These are phyloP conservation scores for Saccharomycopsis babjevae DNA, from an alignment of 805 yeast genomes.

Conservation along the genomic window DNA sequence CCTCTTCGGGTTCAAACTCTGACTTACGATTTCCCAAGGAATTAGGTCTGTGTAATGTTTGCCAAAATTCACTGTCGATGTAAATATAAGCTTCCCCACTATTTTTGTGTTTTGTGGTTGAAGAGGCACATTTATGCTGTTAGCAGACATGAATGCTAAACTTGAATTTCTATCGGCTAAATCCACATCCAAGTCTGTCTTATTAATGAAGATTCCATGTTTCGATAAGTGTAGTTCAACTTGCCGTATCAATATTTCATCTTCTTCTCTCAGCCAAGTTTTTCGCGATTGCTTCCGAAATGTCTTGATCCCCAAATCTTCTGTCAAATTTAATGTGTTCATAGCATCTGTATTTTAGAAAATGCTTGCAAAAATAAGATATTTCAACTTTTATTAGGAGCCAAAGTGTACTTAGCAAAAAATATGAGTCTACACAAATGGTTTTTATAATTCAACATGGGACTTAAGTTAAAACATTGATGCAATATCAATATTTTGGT, in stretches of 20 bases:
- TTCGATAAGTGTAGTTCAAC: constrained; percentile 30
- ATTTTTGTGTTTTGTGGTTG: constrained; percentile 21
- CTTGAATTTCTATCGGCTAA: not conserved
- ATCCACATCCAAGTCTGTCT: constrained; percentile 11
- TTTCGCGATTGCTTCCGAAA: constrained; percentile 51
- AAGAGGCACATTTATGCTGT: not conserved
- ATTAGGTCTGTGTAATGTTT: constrained; percentile 28
- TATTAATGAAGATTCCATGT: constrained; percentile 22
- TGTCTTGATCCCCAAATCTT: constrained; percentile 65
- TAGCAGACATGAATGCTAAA: not conserved
- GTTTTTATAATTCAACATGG: too few species aligned
- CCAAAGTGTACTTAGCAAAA: too few species aligned
- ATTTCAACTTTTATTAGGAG: not conserved
- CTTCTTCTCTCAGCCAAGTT: constrained; percentile 75
- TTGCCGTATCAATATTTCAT: constrained; percentile 37
- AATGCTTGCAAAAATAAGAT: not conserved
- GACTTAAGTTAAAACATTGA: too few species aligned
- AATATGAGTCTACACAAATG: too few species aligned
- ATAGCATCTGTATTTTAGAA: constrained; percentile 21
- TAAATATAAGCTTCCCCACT: constrained; percentile 9
- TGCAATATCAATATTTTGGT: too few species aligned
- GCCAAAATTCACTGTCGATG: not conserved
- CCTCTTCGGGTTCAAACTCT: constrained; percentile 27
- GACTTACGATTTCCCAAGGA: constrained; percentile 56
- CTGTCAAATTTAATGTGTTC: constrained; percentile 43